Conservation (phyloP, 2,329 filamentous ascomycete species). For the Chrysoporthe puriensis region DNA sequence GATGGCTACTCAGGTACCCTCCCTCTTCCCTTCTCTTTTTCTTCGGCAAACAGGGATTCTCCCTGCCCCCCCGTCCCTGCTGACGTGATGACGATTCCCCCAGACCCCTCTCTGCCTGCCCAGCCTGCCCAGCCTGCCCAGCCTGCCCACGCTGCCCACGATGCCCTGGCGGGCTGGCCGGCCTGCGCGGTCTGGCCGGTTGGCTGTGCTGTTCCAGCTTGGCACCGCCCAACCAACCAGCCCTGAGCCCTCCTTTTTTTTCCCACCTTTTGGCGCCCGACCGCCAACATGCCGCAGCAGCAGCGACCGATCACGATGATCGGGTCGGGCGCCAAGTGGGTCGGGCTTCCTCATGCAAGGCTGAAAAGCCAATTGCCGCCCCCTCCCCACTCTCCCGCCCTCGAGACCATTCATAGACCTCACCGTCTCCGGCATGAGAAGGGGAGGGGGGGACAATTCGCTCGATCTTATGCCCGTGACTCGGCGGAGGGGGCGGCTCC, state of each 20-base stretch:
- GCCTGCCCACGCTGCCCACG: not conserved
- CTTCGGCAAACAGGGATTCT: too few relatives aligned
- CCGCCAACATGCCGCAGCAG: too few relatives aligned
- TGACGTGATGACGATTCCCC: too few relatives aligned
- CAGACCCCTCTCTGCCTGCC: not conserved
- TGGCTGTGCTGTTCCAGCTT: not conserved
- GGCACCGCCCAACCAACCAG: not conserved
- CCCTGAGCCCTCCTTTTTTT: not conserved
- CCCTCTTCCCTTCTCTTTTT: too few relatives aligned
- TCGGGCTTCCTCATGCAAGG: not conserved
- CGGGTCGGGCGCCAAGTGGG: not conserved
- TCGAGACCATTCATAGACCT: not conserved
- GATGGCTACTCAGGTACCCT: too few relatives aligned
- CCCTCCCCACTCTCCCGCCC: not conserved
- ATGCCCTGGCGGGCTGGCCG: not conserved
- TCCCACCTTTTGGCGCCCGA: too few relatives aligned
- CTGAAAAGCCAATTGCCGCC: not conserved
- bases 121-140: not conserved
- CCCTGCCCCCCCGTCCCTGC: too few relatives aligned
- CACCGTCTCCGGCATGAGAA: too few relatives aligned
- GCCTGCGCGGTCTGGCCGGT: not conserved
- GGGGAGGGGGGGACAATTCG: not conserved
- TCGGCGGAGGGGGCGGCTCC: not conserved
- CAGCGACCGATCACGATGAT: not conserved
- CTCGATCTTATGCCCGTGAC: not conserved